These are phyloP conservation scores for Amanita polypyramis DNA, from an alignment of 768 basidiomycete genomes.

Conservation along the genomic window DNA sequence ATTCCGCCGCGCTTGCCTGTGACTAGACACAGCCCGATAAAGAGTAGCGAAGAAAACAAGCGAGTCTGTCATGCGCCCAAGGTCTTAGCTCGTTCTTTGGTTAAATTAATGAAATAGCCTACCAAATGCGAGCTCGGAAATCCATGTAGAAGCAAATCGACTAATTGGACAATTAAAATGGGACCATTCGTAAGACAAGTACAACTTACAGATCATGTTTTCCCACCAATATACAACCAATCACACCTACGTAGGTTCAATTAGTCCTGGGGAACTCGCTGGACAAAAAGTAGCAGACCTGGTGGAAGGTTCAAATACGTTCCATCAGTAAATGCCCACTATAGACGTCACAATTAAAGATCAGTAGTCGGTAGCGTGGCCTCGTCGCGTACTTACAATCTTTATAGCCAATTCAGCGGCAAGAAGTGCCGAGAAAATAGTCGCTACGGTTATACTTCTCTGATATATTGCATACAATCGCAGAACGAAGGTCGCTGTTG, in stretches of 20 bases:
- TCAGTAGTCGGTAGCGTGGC: neutral
- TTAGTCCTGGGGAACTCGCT: neutral
- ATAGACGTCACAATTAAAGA: neutral
- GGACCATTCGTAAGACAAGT: neutral
- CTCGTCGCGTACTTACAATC: constrained; percentile 17
- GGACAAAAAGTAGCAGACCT: constrained; percentile 12
- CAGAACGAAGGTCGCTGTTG: constrained; percentile 19
- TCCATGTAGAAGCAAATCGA: constrained; percentile 25
- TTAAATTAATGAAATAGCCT: neutral
- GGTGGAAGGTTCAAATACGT: constrained; percentile 19
- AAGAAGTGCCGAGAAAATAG: constrained; percentile 15
- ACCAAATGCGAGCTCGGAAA: constrained; percentile 27
- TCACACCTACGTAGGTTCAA: constrained; percentile 16
- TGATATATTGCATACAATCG: constrained; percentile 22
- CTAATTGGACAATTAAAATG: constrained; percentile 10
- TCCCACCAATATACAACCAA: constrained; percentile 27
- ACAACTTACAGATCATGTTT: constrained; percentile 16
- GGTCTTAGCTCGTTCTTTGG: neutral
- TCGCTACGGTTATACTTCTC: constrained; percentile 12
- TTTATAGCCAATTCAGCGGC: constrained; percentile 19
- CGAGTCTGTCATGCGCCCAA: constrained; percentile 15
- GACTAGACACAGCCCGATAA: constrained; percentile 15
- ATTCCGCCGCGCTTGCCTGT: constrained; percentile 8
- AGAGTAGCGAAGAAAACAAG: constrained; percentile 22
- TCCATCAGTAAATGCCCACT: constrained; percentile 29